Evolutionary conservation across 805 yeast genomes (phyloP), one percentile per base, ranked within the genome.

Genomic region (Sugiyamaella boreocaroliniensis): DNA sequence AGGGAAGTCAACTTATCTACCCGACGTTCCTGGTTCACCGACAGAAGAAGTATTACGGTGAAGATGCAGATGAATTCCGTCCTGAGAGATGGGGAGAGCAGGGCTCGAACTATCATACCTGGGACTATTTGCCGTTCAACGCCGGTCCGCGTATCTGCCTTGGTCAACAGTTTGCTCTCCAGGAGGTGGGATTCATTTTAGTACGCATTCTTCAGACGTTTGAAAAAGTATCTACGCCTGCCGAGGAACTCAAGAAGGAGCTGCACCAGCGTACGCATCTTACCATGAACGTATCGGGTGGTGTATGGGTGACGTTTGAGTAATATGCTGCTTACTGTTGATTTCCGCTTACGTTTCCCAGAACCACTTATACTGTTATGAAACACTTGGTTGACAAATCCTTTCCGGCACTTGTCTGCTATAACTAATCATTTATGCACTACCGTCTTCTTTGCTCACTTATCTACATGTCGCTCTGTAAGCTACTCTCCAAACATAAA

Each of bases 141-240:
- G 82, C 81, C 47, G 82, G 82, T 5, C 81, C 81, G 18, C 65
- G 82, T 55, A 76, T 77, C 52, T 77, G 81, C 60, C 66, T 77
- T 49, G 82, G 81, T 40, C 81, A 77, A 66, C 81, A 77, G 63
- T 76, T 76, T 64, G 82, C 81, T 6, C 70, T 77, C 16, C 76
- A 79, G n/a, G 81, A 77, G 64, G 77, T 78, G 10, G 68, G 75
- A 16, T 77, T 75, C 62, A 67, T 72, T 15, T 58, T 74, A 46
- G 71, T 68, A 11, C 67, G 78, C 55, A 61, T 76, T 47, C 54
- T 64, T 29, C 74, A 71, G 40, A 51, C 51, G 11, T 58, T 55
- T 45, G 37, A 50, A n/a, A 50, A 48, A 5, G 50, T 63, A 8
- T 18, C 45, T n/a, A 12, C 45, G 6, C 29, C 47, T 16, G 37